Evolutionary conservation across 1,284 basidiomycete species (phyloP).

Genomic region (Grifola frondosa): DNA sequence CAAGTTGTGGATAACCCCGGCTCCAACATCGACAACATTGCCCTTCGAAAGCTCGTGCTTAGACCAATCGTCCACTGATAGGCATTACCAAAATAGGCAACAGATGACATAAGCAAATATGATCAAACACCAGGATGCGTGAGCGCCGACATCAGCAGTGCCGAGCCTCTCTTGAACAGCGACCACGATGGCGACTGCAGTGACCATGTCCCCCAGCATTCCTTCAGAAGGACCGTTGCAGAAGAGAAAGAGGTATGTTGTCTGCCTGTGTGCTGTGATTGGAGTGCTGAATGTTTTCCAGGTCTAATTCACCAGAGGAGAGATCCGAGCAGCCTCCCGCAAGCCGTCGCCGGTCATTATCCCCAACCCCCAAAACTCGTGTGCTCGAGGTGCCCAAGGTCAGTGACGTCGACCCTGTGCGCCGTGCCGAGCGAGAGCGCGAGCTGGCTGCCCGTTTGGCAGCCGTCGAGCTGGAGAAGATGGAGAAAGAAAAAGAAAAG

Average conservation of each 20-base stretch:
- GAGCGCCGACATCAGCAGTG: no score
- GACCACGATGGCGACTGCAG: constrained; percentile 48
- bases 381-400: constrained; percentile 56
- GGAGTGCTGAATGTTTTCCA: neutral
- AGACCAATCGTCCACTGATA: neutral
- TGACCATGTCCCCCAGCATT: constrained; percentile 37
- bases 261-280: neutral
- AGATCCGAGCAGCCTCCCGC: constrained; percentile 54
- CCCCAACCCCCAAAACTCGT: constrained; percentile 43
- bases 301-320: constrained; percentile 52
- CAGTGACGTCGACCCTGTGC: constrained; percentile 74
- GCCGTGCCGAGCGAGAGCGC: constrained; percentile 74
- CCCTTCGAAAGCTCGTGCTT: no score
- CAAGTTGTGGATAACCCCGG: no score
- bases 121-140: neutral
- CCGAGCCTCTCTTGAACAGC: constrained; percentile 15
- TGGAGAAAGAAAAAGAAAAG: constrained; percentile 48
- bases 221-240: constrained; percentile 35
- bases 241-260: constrained; percentile 59
- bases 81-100: constrained; percentile 3
- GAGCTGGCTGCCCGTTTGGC: constrained; percentile 74
- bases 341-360: constrained; percentile 62
- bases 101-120: neutral
- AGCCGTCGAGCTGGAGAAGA: constrained; percentile 68
- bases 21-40: no score